phyloP scores from a whole-genome alignment of 1,284 basidiomycete genomes.

The Laetiporus sulphureus region DNA sequence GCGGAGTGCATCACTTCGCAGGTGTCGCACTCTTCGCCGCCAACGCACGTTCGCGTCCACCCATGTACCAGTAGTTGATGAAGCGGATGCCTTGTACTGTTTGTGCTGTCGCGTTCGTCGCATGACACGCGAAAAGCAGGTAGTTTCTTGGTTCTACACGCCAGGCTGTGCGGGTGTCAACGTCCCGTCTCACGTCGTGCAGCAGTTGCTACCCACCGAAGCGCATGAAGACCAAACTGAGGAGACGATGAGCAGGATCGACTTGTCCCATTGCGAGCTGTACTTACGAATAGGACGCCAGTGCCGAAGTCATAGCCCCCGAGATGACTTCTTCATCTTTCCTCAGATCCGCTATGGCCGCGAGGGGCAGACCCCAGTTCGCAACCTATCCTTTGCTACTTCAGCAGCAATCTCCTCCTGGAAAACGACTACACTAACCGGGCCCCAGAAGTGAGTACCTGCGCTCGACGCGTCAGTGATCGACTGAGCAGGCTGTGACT shows the following conservation, averaged over 20 bases:
- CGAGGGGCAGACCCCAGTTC: constrained; percentile 95
- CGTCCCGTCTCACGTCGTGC: neutral
- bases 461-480: neutral
- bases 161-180: constrained; percentile 58
- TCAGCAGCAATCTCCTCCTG: constrained; percentile 9
- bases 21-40: constrained; percentile 28
- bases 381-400: constrained; percentile 55
- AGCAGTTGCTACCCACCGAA: constrained; percentile 54
- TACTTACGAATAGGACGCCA: constrained; percentile 84
- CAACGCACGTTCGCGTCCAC: constrained; percentile 58
- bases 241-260: constrained; percentile 5
- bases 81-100: constrained; percentile 78
- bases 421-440: constrained; percentile 45
- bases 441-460: constrained; percentile 97
- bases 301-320: constrained; percentile 89
- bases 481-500: neutral
- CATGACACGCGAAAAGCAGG: constrained; percentile 88
- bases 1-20: no score
- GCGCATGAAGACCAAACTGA: constrained; percentile 89
- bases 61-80: constrained; percentile 83
- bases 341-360: constrained; percentile 81
- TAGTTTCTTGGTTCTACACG: constrained; percentile 92
- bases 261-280: no score
- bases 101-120: constrained; percentile 87
- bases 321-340: constrained; percentile 96